Evolutionary conservation across 2,329 filamentous ascomycete genomes (phyloP).

Genomic region (Curvularia spicifera): DNA sequence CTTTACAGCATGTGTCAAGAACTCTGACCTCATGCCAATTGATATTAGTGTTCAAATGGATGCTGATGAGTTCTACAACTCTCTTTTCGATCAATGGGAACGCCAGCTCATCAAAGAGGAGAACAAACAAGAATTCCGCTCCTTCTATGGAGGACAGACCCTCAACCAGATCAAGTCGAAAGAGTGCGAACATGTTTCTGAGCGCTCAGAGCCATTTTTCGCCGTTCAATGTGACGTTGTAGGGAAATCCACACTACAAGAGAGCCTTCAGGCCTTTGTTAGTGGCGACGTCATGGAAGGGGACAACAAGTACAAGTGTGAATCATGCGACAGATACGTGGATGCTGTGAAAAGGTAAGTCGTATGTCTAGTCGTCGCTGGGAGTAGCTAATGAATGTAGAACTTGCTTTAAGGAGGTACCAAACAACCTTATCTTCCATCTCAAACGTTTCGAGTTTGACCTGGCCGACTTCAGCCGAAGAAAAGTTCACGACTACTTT

Average conservation of each 20-base stretch:
- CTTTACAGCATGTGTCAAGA: conserved; percentile 78
- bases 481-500: conserved; percentile 96
- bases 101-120: conserved; percentile 71
- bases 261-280: conserved; percentile 93
- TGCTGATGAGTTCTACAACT: conserved; percentile 95
- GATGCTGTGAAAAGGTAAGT: conserved; percentile 84
- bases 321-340: conserved; percentile 80
- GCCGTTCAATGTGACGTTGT: conserved; percentile 97
- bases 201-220: conserved; percentile 87
- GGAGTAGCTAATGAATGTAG: conserved; percentile 51
- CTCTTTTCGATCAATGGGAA: conserved; percentile 91
- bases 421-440: conserved; percentile 94
- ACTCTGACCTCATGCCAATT: conserved; percentile 81
- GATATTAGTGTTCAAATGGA: conserved; percentile 95
- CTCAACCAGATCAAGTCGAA: conserved; percentile 96
- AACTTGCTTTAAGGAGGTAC: conserved; percentile 88
- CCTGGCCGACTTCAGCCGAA: conserved; percentile 75
- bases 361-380: background rate
- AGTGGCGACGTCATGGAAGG: conserved; percentile 97
- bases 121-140: conserved; percentile 75
- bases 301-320: conserved; percentile 98
- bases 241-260: conserved; percentile 80
- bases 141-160: conserved; percentile 88
- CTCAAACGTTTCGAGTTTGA: conserved; percentile 89
- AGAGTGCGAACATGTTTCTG: conserved; percentile 92